Evolutionary conservation across 1,284 basidiomycete species (phyloP).

Genomic region (Xerocomus amazonicus): DNA sequence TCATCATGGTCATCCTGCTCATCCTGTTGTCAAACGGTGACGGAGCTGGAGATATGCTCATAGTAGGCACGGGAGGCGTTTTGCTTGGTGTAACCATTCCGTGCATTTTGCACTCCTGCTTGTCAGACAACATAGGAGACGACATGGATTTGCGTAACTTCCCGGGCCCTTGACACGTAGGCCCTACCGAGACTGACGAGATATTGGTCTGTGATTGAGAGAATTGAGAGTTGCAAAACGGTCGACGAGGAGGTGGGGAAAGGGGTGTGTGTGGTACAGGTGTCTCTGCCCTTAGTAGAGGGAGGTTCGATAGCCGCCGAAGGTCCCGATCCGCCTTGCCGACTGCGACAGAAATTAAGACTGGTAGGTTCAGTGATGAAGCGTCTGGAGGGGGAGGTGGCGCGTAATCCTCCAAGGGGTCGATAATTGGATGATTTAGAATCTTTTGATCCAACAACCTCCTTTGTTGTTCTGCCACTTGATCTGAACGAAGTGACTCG

Average conservation of each 20-base stretch:
- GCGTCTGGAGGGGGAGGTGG: slow-evolving; percentile 14
- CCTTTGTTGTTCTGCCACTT: slow-evolving; percentile 23
- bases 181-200: slow-evolving; percentile 11
- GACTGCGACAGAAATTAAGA: slow-evolving; percentile 13
- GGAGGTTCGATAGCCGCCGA: slow-evolving; percentile 31
- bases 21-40: slow-evolving; percentile 28
- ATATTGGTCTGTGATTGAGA: slow-evolving; percentile 57
- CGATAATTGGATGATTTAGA: slow-evolving; percentile 29
- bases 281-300: slow-evolving; percentile 47
- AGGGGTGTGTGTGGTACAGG: slow-evolving; percentile 56
- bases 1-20: slow-evolving; percentile 34
- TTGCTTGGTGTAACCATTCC: slow-evolving; percentile 34
- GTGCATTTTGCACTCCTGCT: slow-evolving; percentile 34
- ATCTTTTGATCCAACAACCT: slow-evolving; percentile 30
- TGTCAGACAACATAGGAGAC: slow-evolving; percentile 50
- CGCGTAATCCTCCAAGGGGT: slow-evolving; percentile 25
- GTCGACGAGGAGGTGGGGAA: slow-evolving; percentile 57
- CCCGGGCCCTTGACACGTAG: slow-evolving; percentile 8
- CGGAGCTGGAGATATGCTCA: slow-evolving; percentile 32
- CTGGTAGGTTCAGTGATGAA: slow-evolving; percentile 6
- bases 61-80: slow-evolving; percentile 39
- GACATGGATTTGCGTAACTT: slow-evolving; percentile 44
- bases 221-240: slow-evolving; percentile 44
- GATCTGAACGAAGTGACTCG: slow-evolving; percentile 36
- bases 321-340: slow-evolving; percentile 19